Percentiles rank a stretch among this genome's conserved stretches.
Conservation (phyloP, 2,329 filamentous ascomycete genomes). For the Xylariales sp. region DNA sequence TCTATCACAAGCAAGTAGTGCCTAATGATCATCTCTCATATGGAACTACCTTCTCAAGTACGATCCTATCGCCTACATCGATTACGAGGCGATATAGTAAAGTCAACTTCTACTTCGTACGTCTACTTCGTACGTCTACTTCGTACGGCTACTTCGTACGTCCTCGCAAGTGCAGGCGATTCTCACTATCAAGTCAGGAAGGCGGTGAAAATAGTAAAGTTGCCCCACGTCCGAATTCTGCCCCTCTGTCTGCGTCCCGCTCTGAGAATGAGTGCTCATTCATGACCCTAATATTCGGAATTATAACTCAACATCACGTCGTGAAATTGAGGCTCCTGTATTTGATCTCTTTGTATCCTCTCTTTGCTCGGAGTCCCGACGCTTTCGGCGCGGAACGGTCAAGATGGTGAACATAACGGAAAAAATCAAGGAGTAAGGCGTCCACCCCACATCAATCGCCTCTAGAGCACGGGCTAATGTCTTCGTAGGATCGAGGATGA, state of each 20-base stretch:
- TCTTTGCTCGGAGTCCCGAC: neutral
- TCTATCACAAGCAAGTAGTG: no score
- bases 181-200: no score
- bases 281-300: neutral
- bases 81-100: no score
- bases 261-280: neutral
- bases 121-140: no score
- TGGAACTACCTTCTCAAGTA: no score
- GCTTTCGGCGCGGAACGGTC: slow-evolving; percentile 16
- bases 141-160: no score
- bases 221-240: slow-evolving; percentile 9
- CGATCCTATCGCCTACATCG: no score
- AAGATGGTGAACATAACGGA: slow-evolving; percentile 99
- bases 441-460: slow-evolving; percentile 1
- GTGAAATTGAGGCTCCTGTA: no score
- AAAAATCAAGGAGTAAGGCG: slow-evolving; percentile 93
- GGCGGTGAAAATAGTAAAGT: slow-evolving; percentile 1
- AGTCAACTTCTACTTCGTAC: no score
- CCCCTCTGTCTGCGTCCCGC: neutral
- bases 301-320: no score
- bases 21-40: no score
- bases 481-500: slow-evolving; percentile 88
- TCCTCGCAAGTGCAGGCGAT: no score
- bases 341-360: neutral
- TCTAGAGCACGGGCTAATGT: slow-evolving; percentile 18